These are phyloP conservation scores for Blastobotrys apis DNA, from an alignment of 1,139 yeast species.

Conservation along the genomic window DNA sequence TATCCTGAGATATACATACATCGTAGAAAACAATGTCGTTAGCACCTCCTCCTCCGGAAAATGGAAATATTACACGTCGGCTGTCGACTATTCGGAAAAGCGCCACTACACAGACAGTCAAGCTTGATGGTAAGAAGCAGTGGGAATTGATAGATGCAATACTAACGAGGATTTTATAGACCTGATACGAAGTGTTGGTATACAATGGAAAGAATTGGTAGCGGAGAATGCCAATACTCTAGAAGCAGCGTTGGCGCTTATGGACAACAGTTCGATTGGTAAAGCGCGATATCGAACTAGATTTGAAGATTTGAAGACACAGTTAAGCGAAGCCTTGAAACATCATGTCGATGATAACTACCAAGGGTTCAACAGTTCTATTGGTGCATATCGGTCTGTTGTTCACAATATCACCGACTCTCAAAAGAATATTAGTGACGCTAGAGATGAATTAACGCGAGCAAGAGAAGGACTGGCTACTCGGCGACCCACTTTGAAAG, in stretches of 20 bases:
- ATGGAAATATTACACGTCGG: constrained; percentile 18
- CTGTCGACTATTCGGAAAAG: constrained; percentile 16
- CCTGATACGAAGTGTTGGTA: constrained; percentile 21
- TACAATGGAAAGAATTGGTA: constrained; percentile 36
- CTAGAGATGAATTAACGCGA: constrained; percentile 47
- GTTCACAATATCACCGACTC: constrained; percentile 55
- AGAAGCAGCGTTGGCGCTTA: constrained; percentile 72
- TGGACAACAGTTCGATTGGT: constrained; percentile 87
- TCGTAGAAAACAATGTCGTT: no score
- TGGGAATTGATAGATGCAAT: not conserved
- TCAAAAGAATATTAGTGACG: constrained; percentile 49
- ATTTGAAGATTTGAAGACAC: constrained; percentile 55
- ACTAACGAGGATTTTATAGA: constrained; percentile 10
- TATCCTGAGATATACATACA: no score
- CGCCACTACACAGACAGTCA: constrained; percentile 10
- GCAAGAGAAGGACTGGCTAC: constrained; percentile 52
- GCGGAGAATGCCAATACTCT: constrained; percentile 63
- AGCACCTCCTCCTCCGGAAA: constrained; percentile 16
- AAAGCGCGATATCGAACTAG: constrained; percentile 61
- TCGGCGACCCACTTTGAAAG: constrained; percentile 54
- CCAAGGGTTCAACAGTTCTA: constrained; percentile 77
- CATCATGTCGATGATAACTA: constrained; percentile 73
- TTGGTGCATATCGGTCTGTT: constrained; percentile 68
- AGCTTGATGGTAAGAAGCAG: constrained; percentile 15
- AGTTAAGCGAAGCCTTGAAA: constrained; percentile 53